A percentile compares a stretch with the other conserved stretches of the same genome.
Conservation (phyloP, 345 rosid species). For the Conringia planisiliqua region DNA sequence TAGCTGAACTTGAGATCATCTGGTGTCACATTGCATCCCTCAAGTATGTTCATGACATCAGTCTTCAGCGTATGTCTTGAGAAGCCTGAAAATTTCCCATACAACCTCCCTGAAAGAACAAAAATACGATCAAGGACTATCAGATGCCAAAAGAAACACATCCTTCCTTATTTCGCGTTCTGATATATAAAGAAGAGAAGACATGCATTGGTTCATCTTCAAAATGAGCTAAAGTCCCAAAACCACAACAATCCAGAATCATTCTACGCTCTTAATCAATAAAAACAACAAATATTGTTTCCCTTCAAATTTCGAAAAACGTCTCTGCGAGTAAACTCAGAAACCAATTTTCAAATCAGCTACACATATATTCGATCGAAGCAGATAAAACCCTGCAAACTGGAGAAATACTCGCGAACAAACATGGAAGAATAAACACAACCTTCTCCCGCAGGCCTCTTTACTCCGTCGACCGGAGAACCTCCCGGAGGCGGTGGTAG, state of each 20-base stretch:
- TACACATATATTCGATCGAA: neutral
- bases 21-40: conserved; percentile 47
- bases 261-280: neutral
- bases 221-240: neutral
- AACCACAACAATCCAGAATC: neutral
- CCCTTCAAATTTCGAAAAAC: neutral
- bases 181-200: neutral
- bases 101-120: conserved; percentile 36
- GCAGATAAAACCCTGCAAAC: neutral
- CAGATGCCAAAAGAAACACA: neutral
- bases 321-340: neutral
- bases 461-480: conserved; percentile 34
- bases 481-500: conserved; percentile 31
- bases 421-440: neutral
- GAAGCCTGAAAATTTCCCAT: conserved; percentile 50
- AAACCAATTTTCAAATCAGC: neutral
- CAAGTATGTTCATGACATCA: conserved; percentile 60
- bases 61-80: conserved; percentile 51
- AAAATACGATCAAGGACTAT: neutral
- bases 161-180: neutral
- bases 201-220: neutral
- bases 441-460: conserved; percentile 28
- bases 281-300: neutral
- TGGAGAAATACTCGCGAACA: neutral
- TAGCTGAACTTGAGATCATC: conserved; percentile 64